Evolutionary conservation across 1,139 yeast genomes (phyloP), one percentile per base, ranked within the genome.

Genomic region (Kodamaea ohmeri): DNA sequence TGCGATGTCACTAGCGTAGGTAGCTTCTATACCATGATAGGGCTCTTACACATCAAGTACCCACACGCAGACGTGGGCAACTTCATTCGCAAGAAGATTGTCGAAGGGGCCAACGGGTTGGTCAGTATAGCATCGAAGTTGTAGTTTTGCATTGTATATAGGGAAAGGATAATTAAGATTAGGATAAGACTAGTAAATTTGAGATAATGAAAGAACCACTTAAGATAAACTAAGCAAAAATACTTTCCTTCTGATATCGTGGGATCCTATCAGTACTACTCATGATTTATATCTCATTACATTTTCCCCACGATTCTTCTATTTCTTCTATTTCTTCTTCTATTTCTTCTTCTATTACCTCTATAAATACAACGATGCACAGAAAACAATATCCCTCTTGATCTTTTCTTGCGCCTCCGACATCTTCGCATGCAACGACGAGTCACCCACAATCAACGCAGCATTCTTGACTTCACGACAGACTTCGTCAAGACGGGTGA

Each of bases 401-500:
- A 92, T 92, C 60, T 79, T 78, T 58, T 92, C 98, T 62, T 92
- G 98, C 0, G 97, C 97, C 44, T 80, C 83, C 18, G 80, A 73
- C 95, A 94, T 88, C 61, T 90, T 90, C 34, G 87, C 72, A 59
- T 89, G 95, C 49, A 94, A 71, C 11, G 79, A 76, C 3, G 95
- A 82, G 60, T 92, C 97, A 39, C 99, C 99, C 51, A 94, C 88
- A 50, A 92, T 89, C 49, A 92, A 73, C 1, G 97, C 92, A 4
- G 97, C 97, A 41, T 87, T 84, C 68, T 85, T 87, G 27, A 92
- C 97, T 57, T 92, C 95, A 42, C 97, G 79, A 60, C 97, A 90
- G 25, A 92, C 80, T 63, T 92, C 98, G 62, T 92, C 98, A 41
- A 92, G 66, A 52, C 97, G 76, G 2, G 96, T 88, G 37, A 92